Conservation (phyloP, 148 eudicot species). For the Drosera capensis region DNA sequence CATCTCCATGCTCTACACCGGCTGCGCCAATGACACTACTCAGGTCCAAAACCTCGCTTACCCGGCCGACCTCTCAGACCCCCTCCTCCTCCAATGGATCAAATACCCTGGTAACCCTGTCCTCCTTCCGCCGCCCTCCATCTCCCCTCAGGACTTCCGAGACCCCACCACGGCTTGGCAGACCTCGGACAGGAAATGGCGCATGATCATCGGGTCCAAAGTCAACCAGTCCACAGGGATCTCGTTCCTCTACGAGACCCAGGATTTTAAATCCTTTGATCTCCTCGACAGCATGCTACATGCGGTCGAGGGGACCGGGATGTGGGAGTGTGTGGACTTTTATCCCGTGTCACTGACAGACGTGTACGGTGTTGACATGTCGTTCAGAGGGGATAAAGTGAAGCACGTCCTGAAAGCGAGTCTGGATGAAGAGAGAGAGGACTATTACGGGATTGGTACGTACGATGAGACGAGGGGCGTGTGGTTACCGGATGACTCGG, state of each 20-base stretch:
- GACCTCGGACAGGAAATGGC: slow-evolving; percentile 51
- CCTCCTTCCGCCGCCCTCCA: slow-evolving; percentile 57
- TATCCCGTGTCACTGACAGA: slow-evolving; percentile 44
- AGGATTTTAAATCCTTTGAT: slow-evolving; percentile 29
- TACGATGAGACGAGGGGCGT: slow-evolving; percentile 23
- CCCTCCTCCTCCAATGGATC: slow-evolving; percentile 58
- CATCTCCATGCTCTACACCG: slow-evolving; percentile 63
- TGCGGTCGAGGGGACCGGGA: slow-evolving; percentile 50
- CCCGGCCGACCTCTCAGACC: slow-evolving; percentile 68
- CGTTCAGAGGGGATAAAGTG: slow-evolving; percentile 33
- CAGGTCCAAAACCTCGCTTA: slow-evolving; percentile 79
- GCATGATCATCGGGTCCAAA: slow-evolving; percentile 65
- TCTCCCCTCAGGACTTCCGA: slow-evolving; percentile 37
- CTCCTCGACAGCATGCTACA: slow-evolving; percentile 35
- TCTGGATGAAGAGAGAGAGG: slow-evolving; percentile 54
- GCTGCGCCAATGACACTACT: slow-evolving; percentile 37
- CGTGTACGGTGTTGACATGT: slow-evolving; percentile 52
- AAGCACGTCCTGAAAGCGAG: slow-evolving; percentile 75
- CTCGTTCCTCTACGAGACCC: slow-evolving; percentile 55
- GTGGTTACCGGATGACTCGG: slow-evolving; percentile 62
- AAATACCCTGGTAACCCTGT: slow-evolving; percentile 63
- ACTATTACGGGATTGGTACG: slow-evolving; percentile 56
- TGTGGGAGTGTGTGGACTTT: slow-evolving; percentile 94
- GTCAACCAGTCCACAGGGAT: slow-evolving; percentile 36
- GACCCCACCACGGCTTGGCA: slow-evolving; percentile 81